phyloP scores from a whole-genome alignment of 2,329 filamentous ascomycete genomes.

The Exophiala viscosa region DNA sequence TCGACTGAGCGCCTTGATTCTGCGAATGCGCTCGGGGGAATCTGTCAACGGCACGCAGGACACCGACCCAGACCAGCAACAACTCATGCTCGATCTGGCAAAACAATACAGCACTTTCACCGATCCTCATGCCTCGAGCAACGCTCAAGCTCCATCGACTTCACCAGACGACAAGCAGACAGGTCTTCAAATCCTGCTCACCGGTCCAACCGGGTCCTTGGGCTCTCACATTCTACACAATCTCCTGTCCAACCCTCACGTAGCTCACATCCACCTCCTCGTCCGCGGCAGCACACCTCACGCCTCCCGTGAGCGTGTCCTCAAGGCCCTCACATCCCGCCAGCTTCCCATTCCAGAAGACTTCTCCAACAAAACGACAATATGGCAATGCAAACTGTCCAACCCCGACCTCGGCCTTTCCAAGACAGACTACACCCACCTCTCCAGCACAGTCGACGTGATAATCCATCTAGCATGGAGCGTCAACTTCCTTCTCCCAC shows the following conservation, averaged over 20 bases:
- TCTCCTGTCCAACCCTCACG: constrained; percentile 35
- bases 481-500: constrained; percentile 60
- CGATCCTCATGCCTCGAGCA: background rate
- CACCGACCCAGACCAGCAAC: constrained; percentile 34
- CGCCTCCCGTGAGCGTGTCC: constrained; percentile 45
- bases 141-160: background rate
- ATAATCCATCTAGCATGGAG: constrained; percentile 64
- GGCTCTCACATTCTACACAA: constrained; percentile 56
- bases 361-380: constrained; percentile 39
- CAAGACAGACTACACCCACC: constrained; percentile 36
- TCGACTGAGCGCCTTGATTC: constrained; percentile 38
- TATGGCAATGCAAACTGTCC: constrained; percentile 49
- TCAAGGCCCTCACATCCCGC: constrained; percentile 41
- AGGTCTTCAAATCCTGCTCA: constrained; percentile 39
- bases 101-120: constrained; percentile 33
- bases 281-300: constrained; percentile 47
- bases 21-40: constrained; percentile 23
- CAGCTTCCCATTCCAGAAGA: constrained; percentile 28
- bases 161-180: background rate
- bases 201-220: constrained; percentile 63
- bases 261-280: constrained; percentile 54
- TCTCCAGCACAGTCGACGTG: constrained; percentile 45
- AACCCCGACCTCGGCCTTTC: constrained; percentile 49
- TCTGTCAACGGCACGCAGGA: constrained; percentile 11
- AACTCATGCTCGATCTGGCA: constrained; percentile 46